A percentile compares a stretch with the other conserved stretches of the same genome.
Conservation (phyloP, 2,329 filamentous ascomycete genomes). For the Exserohilum rostratum region DNA sequence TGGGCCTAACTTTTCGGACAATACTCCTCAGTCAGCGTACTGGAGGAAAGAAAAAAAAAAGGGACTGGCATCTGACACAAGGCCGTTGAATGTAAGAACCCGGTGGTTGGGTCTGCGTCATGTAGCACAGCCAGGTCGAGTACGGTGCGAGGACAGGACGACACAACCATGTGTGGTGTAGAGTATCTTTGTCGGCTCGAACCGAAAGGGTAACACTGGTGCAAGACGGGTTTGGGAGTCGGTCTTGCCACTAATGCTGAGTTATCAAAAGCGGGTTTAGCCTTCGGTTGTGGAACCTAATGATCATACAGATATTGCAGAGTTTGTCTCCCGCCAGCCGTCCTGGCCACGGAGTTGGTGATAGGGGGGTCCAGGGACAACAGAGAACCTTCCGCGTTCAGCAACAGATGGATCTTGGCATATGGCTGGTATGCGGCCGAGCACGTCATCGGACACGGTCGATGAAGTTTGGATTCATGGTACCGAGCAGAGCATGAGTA, state of each 20-base stretch:
- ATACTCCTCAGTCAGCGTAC: slow-evolving; percentile 7
- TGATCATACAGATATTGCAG: slow-evolving; percentile 16
- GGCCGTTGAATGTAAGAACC: slow-evolving; percentile 39
- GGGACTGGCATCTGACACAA: slow-evolving; percentile 43
- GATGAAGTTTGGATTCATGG: background rate
- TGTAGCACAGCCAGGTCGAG: slow-evolving; percentile 37
- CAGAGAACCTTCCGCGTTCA: background rate
- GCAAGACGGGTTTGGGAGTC: background rate
- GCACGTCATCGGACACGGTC: background rate
- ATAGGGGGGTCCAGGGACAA: background rate
- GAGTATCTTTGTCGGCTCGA: slow-evolving; percentile 21
- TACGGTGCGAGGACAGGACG: slow-evolving; percentile 19
- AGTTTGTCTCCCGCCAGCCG: background rate
- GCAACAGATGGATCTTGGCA: background rate
- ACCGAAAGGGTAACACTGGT: slow-evolving; percentile 9
- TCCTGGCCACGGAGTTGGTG: background rate
- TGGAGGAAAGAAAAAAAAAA: slow-evolving; percentile 33
- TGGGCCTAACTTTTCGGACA: background rate
- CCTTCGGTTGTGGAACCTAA: slow-evolving; percentile 29
- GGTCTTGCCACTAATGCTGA: slow-evolving; percentile 8
- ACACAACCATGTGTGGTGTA: slow-evolving; percentile 35
- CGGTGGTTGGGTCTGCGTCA: slow-evolving; percentile 40
- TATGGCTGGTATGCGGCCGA: background rate
- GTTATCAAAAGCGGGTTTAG: slow-evolving; percentile 7
- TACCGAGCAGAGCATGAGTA: background rate